A percentile compares a stretch with the other conserved stretches of the same genome.
Conservation (phyloP, 257 asterid species). For the Jacaranda copaia region DNA sequence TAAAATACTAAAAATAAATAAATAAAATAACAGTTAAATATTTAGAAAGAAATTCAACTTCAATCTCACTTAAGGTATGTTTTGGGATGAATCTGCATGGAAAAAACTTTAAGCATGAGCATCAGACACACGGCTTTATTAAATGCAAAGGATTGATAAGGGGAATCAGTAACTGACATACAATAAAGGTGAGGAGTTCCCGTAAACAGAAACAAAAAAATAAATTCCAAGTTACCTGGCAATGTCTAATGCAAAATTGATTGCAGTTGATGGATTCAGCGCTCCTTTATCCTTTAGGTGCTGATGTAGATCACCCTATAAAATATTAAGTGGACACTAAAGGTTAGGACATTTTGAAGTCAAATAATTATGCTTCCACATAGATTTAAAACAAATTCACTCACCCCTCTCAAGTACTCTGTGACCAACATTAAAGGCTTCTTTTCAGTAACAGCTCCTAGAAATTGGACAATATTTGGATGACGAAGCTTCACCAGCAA, state of each 20-base stretch:
- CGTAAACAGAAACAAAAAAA: slow-evolving; percentile 16
- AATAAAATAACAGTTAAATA: background rate
- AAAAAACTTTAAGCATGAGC: background rate
- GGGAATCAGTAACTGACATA: background rate
- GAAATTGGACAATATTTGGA: slow-evolving; percentile 98
- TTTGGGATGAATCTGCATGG: background rate
- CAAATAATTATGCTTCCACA: slow-evolving; percentile 8
- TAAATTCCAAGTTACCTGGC: slow-evolving; percentile 67
- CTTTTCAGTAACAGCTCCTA: slow-evolving; percentile 95
- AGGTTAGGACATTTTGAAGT: slow-evolving; percentile 27
- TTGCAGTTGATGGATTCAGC: slow-evolving; percentile 74
- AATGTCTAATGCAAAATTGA: slow-evolving; percentile 91
- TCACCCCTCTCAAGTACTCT: slow-evolving; percentile 95
- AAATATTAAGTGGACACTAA: slow-evolving; percentile 26
- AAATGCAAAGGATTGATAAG: background rate
- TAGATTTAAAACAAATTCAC: slow-evolving; percentile 37
- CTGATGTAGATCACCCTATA: slow-evolving; percentile 98
- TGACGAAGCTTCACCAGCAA: slow-evolving; percentile 99
- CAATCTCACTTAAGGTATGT: background rate
- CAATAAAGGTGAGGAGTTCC: slow-evolving; percentile 17
- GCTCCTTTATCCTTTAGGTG: slow-evolving; percentile 92
- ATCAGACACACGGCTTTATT: background rate
- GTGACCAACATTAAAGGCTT: slow-evolving; percentile 96
- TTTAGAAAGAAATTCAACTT: background rate
- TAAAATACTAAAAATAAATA: background rate